A percentile compares a stretch with the other conserved stretches of the same genome.
Conservation (phyloP, 2,329 filamentous ascomycete species). For the Neopestalotiopsis rosae region DNA sequence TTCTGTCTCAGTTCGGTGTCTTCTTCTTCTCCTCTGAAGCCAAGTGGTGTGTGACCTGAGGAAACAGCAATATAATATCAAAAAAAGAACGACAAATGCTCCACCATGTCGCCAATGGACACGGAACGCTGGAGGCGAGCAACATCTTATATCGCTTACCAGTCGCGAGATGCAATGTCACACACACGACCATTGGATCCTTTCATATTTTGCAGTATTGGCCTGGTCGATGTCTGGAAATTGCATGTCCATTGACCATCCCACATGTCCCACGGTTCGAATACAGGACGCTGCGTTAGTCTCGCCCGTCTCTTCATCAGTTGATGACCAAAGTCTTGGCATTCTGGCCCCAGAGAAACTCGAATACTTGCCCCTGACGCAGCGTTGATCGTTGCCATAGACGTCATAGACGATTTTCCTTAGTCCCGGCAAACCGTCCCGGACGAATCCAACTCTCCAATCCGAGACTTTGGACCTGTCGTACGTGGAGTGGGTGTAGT, state of each 20-base stretch:
- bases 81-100: not conserved
- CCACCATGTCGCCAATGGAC: constrained; percentile 3
- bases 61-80: not conserved
- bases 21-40: not conserved
- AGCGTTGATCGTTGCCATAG: constrained; percentile 17
- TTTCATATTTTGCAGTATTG: not conserved
- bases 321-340: not conserved
- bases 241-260: constrained; percentile 12
- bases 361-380: constrained; percentile 8
- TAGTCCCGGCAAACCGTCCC: constrained; percentile 12
- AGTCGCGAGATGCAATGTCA: constrained; percentile 2
- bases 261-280: constrained; percentile 9
- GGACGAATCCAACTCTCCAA: constrained; percentile 4
- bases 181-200: constrained; percentile 7
- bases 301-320: not conserved
- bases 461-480: not conserved
- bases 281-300: constrained; percentile 13
- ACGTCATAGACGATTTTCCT: constrained; percentile 6
- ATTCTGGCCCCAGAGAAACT: not conserved
- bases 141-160: constrained; percentile 16
- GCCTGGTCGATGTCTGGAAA: constrained; percentile 9
- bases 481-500: not conserved
- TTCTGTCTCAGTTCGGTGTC: not conserved
- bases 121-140: constrained; percentile 5
- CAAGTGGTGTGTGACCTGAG: not conserved